Conservation (phyloP, 2,329 filamentous ascomycete genomes). For the Akanthomyces uredinophilus region DNA sequence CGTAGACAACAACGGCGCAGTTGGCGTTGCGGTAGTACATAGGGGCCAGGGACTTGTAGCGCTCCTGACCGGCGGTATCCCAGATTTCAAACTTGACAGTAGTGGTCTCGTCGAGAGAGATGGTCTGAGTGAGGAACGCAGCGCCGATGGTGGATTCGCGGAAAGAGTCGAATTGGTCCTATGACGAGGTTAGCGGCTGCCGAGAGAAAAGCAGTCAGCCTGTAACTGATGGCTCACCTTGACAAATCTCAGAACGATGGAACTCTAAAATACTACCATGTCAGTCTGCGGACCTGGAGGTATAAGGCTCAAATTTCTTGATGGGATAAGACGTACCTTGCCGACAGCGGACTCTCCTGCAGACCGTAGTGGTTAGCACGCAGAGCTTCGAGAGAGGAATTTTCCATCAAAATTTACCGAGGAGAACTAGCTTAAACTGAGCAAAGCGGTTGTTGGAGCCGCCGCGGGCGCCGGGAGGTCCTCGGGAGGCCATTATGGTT, state of each 20-base stretch:
- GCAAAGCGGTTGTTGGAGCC: slow-evolving; percentile 81
- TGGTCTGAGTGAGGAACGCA: slow-evolving; percentile 97
- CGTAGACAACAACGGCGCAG: slow-evolving; percentile 98
- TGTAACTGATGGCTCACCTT: slow-evolving; percentile 58
- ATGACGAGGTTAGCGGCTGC: slow-evolving; percentile 18
- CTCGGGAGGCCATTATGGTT: slow-evolving; percentile 76
- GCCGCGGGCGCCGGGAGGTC: slow-evolving; percentile 56
- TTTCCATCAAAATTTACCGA: slow-evolving; percentile 59
- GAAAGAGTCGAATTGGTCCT: slow-evolving; percentile 99
- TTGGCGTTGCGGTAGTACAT: slow-evolving; percentile 99
- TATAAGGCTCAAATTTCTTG: background rate
- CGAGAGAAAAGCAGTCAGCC: background rate
- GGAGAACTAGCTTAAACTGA: slow-evolving; percentile 96
- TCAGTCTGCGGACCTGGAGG: slow-evolving; percentile 15
- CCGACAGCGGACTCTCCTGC: slow-evolving; percentile 96
- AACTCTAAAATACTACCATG: slow-evolving; percentile 59
- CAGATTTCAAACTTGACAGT: slow-evolving; percentile 99
- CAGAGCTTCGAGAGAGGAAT: background rate
- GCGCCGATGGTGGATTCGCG: slow-evolving; percentile 97
- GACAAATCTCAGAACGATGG: slow-evolving; percentile 94
- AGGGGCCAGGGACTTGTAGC: slow-evolving; percentile 96
- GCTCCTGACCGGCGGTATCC: slow-evolving; percentile 97
- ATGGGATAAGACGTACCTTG: slow-evolving; percentile 60
- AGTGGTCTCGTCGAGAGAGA: slow-evolving; percentile 94
- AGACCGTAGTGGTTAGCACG: slow-evolving; percentile 33